phyloP scores from a whole-genome alignment of 441 rosid genomes.

The Sinapis alba region DNA sequence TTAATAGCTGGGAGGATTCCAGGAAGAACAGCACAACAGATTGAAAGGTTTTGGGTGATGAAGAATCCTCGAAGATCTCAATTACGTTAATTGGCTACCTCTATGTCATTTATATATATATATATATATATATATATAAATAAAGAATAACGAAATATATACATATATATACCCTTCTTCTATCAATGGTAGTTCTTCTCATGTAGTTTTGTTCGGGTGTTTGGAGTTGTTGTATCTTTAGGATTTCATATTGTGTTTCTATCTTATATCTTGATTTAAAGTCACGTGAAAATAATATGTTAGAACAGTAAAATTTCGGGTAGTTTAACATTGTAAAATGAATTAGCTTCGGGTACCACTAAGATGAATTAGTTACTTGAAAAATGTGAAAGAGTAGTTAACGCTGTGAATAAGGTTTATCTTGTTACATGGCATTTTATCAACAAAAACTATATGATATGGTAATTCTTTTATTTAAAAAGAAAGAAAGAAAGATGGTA shows the following conservation, averaged over 20 bases:
- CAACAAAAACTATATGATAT: no score
- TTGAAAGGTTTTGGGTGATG: constrained; percentile 58
- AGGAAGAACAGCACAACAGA: constrained; percentile 61
- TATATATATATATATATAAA: background rate
- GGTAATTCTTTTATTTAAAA: no score
- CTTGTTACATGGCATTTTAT: no score
- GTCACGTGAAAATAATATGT: no score
- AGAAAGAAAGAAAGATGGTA: no score
- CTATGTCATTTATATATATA: background rate
- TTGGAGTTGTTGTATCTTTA: constrained; percentile 4
- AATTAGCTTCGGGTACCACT: no score
- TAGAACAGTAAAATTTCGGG: no score
- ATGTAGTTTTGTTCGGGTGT: constrained; percentile 28
- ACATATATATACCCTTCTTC: constrained; percentile 3
- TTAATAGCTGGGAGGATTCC: constrained; percentile 70
- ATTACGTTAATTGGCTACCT: constrained; percentile 21
- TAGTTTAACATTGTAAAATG: no score
- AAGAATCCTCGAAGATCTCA: constrained; percentile 33
- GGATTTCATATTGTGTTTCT: background rate
- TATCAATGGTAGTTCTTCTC: background rate
- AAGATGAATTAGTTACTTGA: no score
- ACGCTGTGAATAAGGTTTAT: no score
- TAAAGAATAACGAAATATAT: background rate
- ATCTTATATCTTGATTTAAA: background rate
- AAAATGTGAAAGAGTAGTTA: no score